Base-by-base conservation (phyloP, 306 rosid species). In the apple (Malus domestica) region DNA sequence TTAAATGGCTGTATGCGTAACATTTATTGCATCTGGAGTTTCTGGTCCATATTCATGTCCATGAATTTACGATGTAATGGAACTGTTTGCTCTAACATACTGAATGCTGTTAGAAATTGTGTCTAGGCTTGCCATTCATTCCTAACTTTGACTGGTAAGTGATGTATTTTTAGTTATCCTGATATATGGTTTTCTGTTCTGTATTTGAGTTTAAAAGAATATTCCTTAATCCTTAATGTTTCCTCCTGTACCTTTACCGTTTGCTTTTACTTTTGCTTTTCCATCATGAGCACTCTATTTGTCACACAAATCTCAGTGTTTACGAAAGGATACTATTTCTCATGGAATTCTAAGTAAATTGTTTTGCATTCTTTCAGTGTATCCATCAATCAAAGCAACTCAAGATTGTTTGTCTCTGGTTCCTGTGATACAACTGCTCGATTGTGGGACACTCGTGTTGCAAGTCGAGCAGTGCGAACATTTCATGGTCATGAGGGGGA, bases 401-500 rank as follows among this genome's bases (percentile, higher is more conserved):
- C 93, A 35, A 91, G 89, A 86, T 62, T 85, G 88, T 95, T 95
- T 74, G 88, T 90, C n/a, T 95, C 98, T 72, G 98, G 98, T 85
- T 95, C 98, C 23, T 92, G 97, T 87, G 98, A 95, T 74, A 68
- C 83, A 68, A 95, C 98, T 72, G 96, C 93, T 35, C 90, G 97
- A 74, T 82, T 95, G 88, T 95, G 98, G 98, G 98, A 95, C 84
- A 88, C 97, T 75, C 98, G 95, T n/a, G 97, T 94, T 60, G 97
- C 98, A 73, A 94, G 98, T 86, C 95, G 97, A 81, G 97, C 98
- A 35, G 92, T 92, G 78, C 86, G 82, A 77, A 94, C 97, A 3
- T 94, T 92, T 84, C 89, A 89, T 60, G 97, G 98, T 71, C 97
- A 94, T 1, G 87, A 86, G 67, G 95, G 92, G 30, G 98, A 94